Base-by-base conservation (phyloP, 805 yeast species). In the Tetrapisispora arboricola region DNA sequence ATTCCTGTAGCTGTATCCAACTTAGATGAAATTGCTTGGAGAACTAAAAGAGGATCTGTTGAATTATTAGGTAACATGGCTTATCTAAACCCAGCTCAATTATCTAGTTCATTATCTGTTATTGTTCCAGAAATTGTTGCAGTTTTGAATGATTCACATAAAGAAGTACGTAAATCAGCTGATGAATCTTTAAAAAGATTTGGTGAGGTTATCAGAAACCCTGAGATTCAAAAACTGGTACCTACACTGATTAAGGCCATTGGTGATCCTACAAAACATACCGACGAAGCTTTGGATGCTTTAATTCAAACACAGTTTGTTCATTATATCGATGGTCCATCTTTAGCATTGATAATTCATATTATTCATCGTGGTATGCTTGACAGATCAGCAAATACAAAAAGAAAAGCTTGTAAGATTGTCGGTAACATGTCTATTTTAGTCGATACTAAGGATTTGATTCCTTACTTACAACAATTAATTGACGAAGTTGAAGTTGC, bases 361-460 rank as follows among this genome's bases (percentile, higher is more conserved):
- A 96, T 92, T 39, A 81, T 92, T 36, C 92, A 86, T 58, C 77
- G 98, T 61, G 99, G 97, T 66, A 78, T 92, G 84, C 77, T 75
- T 39, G 97, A 90, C 50, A 71, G 98, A 55, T 83, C 95, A n/a
- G 96, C 97, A 0, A 71, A 78, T 32, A 84, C 92, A 5, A 92
- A 90, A 68, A 77, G 84, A 60, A 86, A 86, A 61, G 90, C 97
- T 0, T 88, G 97, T 62, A 96, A 92, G 64, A 90, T 92, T 68
- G 96, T 92, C 24, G 99, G 99, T 47, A 92, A 92, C 57, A 92
- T 92, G 97, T 87, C 97, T 2, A 86, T 92, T 58, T 70, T 92
- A 53, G 96, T 94, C 15, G 97, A 90, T 53, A 71, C 85, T 15
- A 76, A 74, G 50, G 98, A 92, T 60, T 70, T 92, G 45, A 63